A percentile compares a stretch with the other conserved stretches of the same genome.
Evolutionary conservation across 768 basidiomycete genomes (phyloP).

Genomic region (Trametes gibbosa): DNA sequence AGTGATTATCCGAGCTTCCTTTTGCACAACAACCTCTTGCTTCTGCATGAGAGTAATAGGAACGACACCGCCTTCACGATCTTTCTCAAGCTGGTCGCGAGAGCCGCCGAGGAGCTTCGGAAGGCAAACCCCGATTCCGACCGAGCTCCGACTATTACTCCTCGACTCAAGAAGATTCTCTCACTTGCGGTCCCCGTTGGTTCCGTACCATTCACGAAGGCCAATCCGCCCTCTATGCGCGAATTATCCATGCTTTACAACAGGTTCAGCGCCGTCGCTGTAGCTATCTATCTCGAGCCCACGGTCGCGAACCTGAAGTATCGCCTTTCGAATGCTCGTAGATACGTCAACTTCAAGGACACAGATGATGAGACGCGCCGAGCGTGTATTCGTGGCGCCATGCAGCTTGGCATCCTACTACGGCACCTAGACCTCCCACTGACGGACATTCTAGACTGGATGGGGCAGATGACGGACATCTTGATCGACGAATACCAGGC

Average conservation of each 20-base stretch:
- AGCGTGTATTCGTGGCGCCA: constrained; percentile 74
- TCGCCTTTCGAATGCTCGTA: constrained; percentile 62
- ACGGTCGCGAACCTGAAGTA: constrained; percentile 41
- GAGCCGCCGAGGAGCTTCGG: constrained; percentile 43
- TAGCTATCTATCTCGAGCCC: constrained; percentile 69
- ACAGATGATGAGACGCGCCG: constrained; percentile 62
- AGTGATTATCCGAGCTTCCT: constrained; percentile 75
- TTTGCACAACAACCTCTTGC: constrained; percentile 47
- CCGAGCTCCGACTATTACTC: constrained; percentile 29
- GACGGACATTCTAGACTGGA: constrained; percentile 57
- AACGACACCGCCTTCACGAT: constrained; percentile 74
- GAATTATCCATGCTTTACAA: constrained; percentile 81
- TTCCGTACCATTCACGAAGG: constrained; percentile 60
- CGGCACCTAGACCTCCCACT: constrained; percentile 51
- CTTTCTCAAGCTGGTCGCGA: constrained; percentile 80
- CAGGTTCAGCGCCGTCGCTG: constrained; percentile 69
- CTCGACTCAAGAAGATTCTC: constrained; percentile 63
- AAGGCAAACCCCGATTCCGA: constrained; percentile 20
- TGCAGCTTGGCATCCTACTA: constrained; percentile 64
- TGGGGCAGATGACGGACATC: constrained; percentile 52
- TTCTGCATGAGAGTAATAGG: constrained; percentile 48
- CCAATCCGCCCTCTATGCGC: constrained; percentile 44
- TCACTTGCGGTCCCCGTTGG: constrained; percentile 72
- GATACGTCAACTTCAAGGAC: constrained; percentile 64
- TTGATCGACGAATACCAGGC: constrained; percentile 56